Percentiles rank a stretch among this genome's conserved stretches.
These are phyloP conservation scores for Claviceps lovelessii DNA, from an alignment of 2,329 filamentous ascomycete genomes.

Conservation along the genomic window DNA sequence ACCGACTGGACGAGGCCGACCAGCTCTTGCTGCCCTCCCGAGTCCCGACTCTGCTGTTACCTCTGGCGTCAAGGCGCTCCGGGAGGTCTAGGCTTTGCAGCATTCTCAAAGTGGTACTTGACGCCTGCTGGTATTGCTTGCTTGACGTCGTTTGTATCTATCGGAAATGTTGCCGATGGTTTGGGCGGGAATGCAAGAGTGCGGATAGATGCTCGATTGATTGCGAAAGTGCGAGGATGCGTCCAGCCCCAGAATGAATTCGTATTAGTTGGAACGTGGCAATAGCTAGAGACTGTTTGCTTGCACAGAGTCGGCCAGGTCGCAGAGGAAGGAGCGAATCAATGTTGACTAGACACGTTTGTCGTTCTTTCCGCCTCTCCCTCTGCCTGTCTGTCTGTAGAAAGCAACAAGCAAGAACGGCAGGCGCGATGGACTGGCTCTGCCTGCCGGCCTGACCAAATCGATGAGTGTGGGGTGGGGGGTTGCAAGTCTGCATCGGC, in stretches of 20 bases:
- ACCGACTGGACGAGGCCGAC: constrained; percentile 2
- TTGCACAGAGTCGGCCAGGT: neutral
- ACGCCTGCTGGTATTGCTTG: neutral
- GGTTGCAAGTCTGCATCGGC: neutral
- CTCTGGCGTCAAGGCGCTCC: neutral
- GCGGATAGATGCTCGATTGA: neutral
- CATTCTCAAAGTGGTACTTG: neutral
- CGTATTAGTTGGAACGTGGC: neutral
- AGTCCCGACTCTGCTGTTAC: neutral
- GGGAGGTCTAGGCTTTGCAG: neutral
- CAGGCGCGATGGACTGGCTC: neutral
- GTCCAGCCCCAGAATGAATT: neutral
- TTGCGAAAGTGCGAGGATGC: neutral
- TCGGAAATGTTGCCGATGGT: neutral
- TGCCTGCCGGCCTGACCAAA: neutral
- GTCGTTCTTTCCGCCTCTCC: neutral
- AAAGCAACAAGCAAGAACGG: neutral
- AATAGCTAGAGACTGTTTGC: neutral
- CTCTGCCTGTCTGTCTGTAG: neutral
- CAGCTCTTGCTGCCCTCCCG: neutral
- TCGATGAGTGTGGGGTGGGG: neutral
- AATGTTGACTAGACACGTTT: neutral
- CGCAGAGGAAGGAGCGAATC: neutral
- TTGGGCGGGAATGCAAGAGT: neutral
- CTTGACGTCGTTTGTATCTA: neutral